Percentiles rank a stretch among this genome's conserved stretches.
These are phyloP conservation scores for Paramecium pentaurelia DNA, from an alignment of 73 alveolate genomes.

Conservation along the genomic window DNA sequence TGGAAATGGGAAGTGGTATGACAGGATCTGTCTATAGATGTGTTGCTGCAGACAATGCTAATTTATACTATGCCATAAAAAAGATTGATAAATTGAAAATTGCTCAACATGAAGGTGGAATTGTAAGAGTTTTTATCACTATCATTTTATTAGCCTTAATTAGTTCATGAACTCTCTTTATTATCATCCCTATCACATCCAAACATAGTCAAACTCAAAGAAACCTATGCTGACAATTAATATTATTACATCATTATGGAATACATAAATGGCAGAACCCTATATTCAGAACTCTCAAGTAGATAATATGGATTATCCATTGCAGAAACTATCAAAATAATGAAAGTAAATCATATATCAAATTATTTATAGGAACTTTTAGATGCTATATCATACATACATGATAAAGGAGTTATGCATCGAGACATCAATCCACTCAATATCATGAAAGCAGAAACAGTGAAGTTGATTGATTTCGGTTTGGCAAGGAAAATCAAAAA, in stretches of 20 bases:
- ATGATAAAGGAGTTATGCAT: slow-evolving; percentile 43
- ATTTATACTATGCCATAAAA: not conserved
- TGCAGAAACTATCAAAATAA: not conserved
- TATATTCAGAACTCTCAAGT: not conserved
- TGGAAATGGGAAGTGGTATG: slow-evolving; percentile 41
- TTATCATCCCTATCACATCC: not conserved
- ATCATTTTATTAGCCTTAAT: not conserved
- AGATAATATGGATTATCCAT: not conserved
- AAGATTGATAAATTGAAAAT: slow-evolving; percentile 1
- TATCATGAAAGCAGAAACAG: slow-evolving; percentile 13
- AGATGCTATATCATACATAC: slow-evolving; percentile 6
- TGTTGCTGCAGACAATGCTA: not conserved
- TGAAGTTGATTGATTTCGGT: slow-evolving; percentile 39
- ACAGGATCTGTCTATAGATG: slow-evolving; percentile 20
- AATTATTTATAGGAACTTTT: not conserved
- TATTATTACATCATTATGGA: slow-evolving; percentile 14
- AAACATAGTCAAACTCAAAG: slow-evolving; percentile 39
- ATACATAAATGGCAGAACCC: slow-evolving; percentile 21
- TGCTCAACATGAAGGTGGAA: slow-evolving; percentile 39
- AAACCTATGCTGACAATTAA: not conserved
- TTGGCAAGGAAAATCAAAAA: slow-evolving; percentile 5
- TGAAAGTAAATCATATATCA: not conserved
- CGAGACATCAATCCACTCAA: slow-evolving; percentile 48
- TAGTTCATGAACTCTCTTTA: slow-evolving; percentile 13
- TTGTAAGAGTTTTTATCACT: not conserved